Conservation (phyloP, 2,329 filamentous ascomycete genomes). For the Dothideomycetes sp. region DNA sequence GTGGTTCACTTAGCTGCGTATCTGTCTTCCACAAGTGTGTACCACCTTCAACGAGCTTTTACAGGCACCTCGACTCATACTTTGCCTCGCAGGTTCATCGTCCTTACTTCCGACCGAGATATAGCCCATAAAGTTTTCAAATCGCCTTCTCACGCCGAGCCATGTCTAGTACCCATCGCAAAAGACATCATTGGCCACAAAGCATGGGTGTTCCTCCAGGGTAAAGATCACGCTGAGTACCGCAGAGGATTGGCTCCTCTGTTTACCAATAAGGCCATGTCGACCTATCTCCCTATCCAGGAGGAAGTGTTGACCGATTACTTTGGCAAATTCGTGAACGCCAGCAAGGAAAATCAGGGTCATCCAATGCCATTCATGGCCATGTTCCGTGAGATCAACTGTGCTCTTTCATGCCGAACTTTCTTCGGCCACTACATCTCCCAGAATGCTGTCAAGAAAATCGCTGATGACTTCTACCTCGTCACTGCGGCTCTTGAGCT, state of each 20-base stretch:
- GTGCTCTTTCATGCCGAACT: slow-evolving; percentile 6
- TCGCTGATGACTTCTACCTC: slow-evolving; percentile 7
- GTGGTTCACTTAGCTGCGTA: slow-evolving; percentile 80
- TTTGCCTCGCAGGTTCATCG: slow-evolving; percentile 52
- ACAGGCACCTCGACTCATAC: not conserved
- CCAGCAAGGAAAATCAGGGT: slow-evolving; percentile 49
- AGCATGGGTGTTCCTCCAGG: slow-evolving; percentile 47
- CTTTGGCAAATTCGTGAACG: slow-evolving; percentile 65
- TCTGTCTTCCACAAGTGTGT: slow-evolving; percentile 90
- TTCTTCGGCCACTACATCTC: slow-evolving; percentile 9
- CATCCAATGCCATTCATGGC: slow-evolving; percentile 5
- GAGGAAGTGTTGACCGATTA: slow-evolving; percentile 84
- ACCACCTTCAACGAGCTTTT: not conserved
- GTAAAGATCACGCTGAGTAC: slow-evolving; percentile 88
- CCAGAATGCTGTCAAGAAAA: slow-evolving; percentile 6
- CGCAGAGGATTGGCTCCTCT: slow-evolving; percentile 89
- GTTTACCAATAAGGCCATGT: slow-evolving; percentile 82
- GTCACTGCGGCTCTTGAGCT: slow-evolving; percentile 7
- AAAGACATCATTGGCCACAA: slow-evolving; percentile 70
- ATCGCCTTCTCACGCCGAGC: slow-evolving; percentile 6
- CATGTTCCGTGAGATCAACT: slow-evolving; percentile 8
- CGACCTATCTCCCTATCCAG: slow-evolving; percentile 79
- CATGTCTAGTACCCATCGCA: slow-evolving; percentile 6
- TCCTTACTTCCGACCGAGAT: slow-evolving; percentile 91
- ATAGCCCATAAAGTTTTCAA: slow-evolving; percentile 53